Evolutionary conservation across 106 monocot genomes (phyloP).

Genomic region (Dioscorea dumetorum): DNA sequence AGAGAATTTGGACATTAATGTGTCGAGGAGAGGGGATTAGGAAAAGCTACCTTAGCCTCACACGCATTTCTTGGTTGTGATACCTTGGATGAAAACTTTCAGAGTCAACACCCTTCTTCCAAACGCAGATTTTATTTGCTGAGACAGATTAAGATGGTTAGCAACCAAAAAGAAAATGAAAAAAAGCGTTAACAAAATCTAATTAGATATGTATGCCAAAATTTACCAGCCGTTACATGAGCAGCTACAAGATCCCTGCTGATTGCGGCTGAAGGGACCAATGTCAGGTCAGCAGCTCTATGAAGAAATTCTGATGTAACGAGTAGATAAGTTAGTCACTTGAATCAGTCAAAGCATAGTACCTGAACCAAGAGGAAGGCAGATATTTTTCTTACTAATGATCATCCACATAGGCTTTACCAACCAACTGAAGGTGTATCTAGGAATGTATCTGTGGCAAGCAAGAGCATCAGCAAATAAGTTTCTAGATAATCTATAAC

Average conservation of each 20-base stretch:
- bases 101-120: constrained; percentile 97
- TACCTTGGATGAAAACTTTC: constrained; percentile 78
- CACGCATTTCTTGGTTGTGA: constrained; percentile 69
- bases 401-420: constrained; percentile 86
- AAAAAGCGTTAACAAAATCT: not conserved
- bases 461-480: not conserved
- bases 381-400: constrained; percentile 44
- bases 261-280: constrained; percentile 88
- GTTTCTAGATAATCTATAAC: no score
- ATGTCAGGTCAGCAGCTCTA: constrained; percentile 80
- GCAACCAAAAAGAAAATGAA: not conserved
- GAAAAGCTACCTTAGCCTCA: constrained; percentile 49
- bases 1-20: not conserved
- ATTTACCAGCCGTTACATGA: constrained; percentile 55
- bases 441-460: constrained; percentile 84
- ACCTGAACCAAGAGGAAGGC: not conserved
- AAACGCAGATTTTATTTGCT: constrained; percentile 86
- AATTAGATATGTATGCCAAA: not conserved
- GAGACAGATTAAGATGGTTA: constrained; percentile 7
- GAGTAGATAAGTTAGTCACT: not conserved
- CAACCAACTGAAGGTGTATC: constrained; percentile 95
- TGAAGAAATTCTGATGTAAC: constrained; percentile 69
- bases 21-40: not conserved
- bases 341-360: not conserved
- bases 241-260: constrained; percentile 67